Base-by-base conservation (phyloP, 2,329 filamentous ascomycete species). In the Phialophora macrospora region DNA sequence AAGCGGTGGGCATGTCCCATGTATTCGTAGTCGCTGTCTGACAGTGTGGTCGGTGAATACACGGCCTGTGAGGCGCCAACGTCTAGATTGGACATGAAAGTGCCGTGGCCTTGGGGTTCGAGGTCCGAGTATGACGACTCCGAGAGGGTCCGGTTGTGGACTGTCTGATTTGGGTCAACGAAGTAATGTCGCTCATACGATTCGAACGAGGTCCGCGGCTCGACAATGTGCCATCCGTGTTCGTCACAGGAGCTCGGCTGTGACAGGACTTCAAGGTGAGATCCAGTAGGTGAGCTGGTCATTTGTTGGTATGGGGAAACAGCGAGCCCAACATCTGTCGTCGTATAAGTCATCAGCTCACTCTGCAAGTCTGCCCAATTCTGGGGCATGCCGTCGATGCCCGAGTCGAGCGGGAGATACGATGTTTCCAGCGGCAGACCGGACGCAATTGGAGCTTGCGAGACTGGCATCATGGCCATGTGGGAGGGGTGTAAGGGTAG, bases 81-180 rank as follows among this genome's bases (percentile, higher is more conserved):
- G 76, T 96, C 92, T 72, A 90, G 96, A 80, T 91, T 95, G 69
- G 84, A 87, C 81, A 84, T 92, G 77, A 80, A 92, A 76, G 82
- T 90, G 75, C 74, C 89, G 81, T 78, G 77, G 22, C 77, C 85
- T 82, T 77, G 87, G 78, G 72, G 80, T 68, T 85, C 84, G 4
- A 88, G 87, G 38, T 93, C 90, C 1, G 90, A 88, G 71, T 88
- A 86, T 0, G 91, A 95, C 2, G 92, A 95, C 73, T 96, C 92
- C 3, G 93, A 97, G 73, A 90, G 88, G 62, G 90, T 93, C 72
- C 93, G 87, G 74, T 96, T 85, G 80, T 97, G 94, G 59, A 98
- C 82, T 0, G 93, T 96, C 80, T 97, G 91, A 68, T 90, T 88
- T 1, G 94, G 94, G 79, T 97, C 97, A 83, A 96, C 96, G 74